Percentiles rank a stretch among this genome's conserved stretches.
phyloP scores from a whole-genome alignment of 2,329 filamentous ascomycete genomes.

The Lecanicillium sp. region DNA sequence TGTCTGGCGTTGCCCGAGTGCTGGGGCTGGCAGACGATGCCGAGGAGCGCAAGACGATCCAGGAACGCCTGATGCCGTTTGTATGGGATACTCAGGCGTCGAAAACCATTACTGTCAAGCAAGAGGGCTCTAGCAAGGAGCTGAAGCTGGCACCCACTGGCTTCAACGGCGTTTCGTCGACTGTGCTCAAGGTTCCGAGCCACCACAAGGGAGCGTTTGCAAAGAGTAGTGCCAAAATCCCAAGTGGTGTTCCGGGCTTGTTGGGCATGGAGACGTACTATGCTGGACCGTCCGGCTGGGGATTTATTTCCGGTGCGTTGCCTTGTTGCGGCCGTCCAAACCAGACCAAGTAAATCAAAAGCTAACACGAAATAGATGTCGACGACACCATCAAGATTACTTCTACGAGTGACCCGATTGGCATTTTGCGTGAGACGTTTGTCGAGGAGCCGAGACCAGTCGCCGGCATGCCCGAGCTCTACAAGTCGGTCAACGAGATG shows the following conservation, averaged over 20 bases:
- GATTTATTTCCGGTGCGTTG: slow-evolving; percentile 60
- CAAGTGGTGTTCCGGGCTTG: slow-evolving; percentile 43
- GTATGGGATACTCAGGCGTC: slow-evolving; percentile 67
- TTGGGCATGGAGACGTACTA: slow-evolving; percentile 63
- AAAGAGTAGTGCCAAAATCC: slow-evolving; percentile 40
- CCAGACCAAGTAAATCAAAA: background rate
- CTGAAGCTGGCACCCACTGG: slow-evolving; percentile 61
- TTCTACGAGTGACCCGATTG: slow-evolving; percentile 67
- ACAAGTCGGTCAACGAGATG: slow-evolving; percentile 64
- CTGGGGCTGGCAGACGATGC: slow-evolving; percentile 57
- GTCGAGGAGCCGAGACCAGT: slow-evolving; percentile 64
- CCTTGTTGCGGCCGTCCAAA: background rate
- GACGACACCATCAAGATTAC: slow-evolving; percentile 92
- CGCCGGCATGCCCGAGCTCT: slow-evolving; percentile 68
- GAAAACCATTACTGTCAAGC: slow-evolving; percentile 56
- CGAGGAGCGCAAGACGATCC: slow-evolving; percentile 50
- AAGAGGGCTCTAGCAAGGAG: slow-evolving; percentile 31
- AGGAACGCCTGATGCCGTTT: slow-evolving; percentile 66
- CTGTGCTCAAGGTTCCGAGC: slow-evolving; percentile 45
- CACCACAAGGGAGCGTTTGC: slow-evolving; percentile 36
- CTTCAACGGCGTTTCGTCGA: slow-evolving; percentile 61
- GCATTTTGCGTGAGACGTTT: slow-evolving; percentile 79
- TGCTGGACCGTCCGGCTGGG: slow-evolving; percentile 72
- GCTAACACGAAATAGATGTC: slow-evolving; percentile 50
- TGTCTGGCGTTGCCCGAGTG: slow-evolving; percentile 61